Evolutionary conservation across 352 stramenopile species (phyloP).

Genomic region (Elongisporangium anandrum): DNA sequence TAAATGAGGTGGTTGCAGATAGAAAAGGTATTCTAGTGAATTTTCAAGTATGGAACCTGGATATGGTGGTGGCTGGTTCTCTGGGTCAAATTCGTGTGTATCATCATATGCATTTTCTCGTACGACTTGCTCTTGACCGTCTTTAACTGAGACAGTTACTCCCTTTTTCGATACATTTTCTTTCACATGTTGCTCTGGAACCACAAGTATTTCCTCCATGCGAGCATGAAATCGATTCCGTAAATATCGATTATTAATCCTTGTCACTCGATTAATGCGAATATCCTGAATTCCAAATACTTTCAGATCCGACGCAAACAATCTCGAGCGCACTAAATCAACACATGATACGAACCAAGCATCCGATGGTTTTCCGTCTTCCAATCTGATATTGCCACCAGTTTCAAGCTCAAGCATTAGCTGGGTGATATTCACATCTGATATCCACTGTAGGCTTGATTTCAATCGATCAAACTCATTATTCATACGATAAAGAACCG

Average conservation of each 20-base stretch:
- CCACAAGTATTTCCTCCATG: conserved; percentile 71
- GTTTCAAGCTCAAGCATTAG: conserved; percentile 89
- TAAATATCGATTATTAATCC: conserved; percentile 88
- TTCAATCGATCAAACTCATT: conserved; percentile 53
- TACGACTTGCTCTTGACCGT: conserved; percentile 8
- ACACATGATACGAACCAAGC: conserved; percentile 84
- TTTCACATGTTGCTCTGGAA: conserved; percentile 57
- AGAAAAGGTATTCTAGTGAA: conserved; percentile 83
- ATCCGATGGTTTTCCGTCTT: conserved; percentile 79
- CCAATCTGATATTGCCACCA: conserved; percentile 88
- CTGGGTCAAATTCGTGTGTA: not conserved
- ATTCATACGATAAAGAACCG: conserved; percentile 44
- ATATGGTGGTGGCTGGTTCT: conserved; percentile 10
- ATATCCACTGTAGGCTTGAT: conserved; percentile 36
- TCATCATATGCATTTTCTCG: conserved; percentile 3
- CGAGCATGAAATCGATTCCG: conserved; percentile 82
- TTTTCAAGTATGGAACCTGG: conserved; percentile 38
- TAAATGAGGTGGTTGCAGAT: conserved; percentile 41
- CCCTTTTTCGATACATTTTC: conserved; percentile 82
- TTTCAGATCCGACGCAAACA: conserved; percentile 52
- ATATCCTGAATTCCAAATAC: conserved; percentile 60
- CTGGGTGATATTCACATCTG: conserved; percentile 72
- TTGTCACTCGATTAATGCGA: conserved; percentile 74
- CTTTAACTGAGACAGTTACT: conserved; percentile 42
- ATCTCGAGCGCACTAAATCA: conserved; percentile 71